Base-by-base conservation (phyloP, 108 stramenopile species). In the Phaeodactylum tricornutum region DNA sequence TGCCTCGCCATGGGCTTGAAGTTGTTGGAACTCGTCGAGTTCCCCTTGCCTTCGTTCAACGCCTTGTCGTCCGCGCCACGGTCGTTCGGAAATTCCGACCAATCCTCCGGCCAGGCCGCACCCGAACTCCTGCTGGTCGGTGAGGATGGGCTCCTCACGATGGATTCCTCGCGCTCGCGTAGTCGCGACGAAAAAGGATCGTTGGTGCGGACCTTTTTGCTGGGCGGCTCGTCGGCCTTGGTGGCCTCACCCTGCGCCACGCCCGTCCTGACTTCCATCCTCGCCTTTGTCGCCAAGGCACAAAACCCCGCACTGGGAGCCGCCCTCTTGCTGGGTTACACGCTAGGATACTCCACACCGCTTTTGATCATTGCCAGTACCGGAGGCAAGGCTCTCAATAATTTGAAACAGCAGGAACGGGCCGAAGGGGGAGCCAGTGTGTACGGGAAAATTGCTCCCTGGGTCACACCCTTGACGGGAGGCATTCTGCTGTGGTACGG, bases 211-310 rank as follows among this genome's bases (percentile, higher is more conserved):
- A 84, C 75, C 9, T 88, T 84, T 60, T 53, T 88, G 9, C 55
- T 88, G 28, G 87, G 87, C n/a, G 87, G 87, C 19, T 79, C 77
- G 1, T 77, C 75, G 23, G 87, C 87, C 2, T 32, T 88, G 38
- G 79, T 88, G 0, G 79, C 87, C 19, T 74, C 72, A 31, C 82
- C 87, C 9, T 88, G 81, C 62, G 87, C 87, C 14, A 88, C 81
- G 7, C 87, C 87, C 8, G 87, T 88, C 7, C 47, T 88, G 43
- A 77, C 87, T 21, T 78, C 76, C 7, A 75, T 88, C 8, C 44
- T 88, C 41, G 87, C 82, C 21, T 88, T 64, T 59, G 75, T 88
- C 9, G 87, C 87, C 21, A 72, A 64, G n/a, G 43, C 65, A 11
- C 55, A 66, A 8, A 63, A 71, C 60, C 69, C 77, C 0, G 19